phyloP scores from a whole-genome alignment of 192 early-diverging fungal species.

The Phycomyces nitens region DNA sequence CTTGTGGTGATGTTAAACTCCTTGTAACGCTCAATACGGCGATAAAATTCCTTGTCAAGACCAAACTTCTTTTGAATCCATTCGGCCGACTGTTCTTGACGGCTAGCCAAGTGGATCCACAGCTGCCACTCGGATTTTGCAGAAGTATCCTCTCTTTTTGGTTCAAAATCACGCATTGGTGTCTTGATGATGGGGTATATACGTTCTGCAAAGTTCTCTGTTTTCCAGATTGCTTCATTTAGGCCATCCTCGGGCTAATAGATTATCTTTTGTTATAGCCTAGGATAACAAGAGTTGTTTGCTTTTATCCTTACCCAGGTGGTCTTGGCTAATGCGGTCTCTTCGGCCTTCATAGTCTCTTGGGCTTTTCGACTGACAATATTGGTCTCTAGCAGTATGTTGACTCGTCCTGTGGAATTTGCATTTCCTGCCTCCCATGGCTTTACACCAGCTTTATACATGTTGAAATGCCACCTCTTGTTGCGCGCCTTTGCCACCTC shows the following conservation, averaged over 20 bases:
- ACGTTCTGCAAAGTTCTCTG: not conserved
- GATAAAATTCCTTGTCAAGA: not conserved
- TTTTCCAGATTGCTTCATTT: not conserved
- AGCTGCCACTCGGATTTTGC: constrained; percentile 11
- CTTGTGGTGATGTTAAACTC: not conserved
- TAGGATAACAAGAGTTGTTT: not conserved
- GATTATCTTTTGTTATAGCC: not conserved
- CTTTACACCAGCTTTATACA: not conserved
- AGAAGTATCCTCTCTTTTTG: not conserved
- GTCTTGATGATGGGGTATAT: constrained; percentile 9
- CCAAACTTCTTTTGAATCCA: constrained; percentile 24
- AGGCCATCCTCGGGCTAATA: not conserved
- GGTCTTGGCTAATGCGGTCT: not conserved
- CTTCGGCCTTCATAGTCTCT: not conserved
- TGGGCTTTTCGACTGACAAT: not conserved
- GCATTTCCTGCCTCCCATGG: not conserved
- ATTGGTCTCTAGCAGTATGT: not conserved
- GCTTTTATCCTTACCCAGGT: not conserved
- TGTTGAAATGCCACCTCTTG: not conserved
- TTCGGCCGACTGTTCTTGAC: not conserved
- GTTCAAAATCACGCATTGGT: not conserved
- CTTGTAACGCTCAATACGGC: not conserved
- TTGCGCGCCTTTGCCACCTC: not conserved
- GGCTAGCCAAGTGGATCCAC: constrained; percentile 3
- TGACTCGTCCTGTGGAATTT: not conserved